Percentiles rank a stretch among this genome's conserved stretches.
Evolutionary conservation across 2,329 filamentous ascomycete species (phyloP).

Genomic region (Exophiala xenobiotica): DNA sequence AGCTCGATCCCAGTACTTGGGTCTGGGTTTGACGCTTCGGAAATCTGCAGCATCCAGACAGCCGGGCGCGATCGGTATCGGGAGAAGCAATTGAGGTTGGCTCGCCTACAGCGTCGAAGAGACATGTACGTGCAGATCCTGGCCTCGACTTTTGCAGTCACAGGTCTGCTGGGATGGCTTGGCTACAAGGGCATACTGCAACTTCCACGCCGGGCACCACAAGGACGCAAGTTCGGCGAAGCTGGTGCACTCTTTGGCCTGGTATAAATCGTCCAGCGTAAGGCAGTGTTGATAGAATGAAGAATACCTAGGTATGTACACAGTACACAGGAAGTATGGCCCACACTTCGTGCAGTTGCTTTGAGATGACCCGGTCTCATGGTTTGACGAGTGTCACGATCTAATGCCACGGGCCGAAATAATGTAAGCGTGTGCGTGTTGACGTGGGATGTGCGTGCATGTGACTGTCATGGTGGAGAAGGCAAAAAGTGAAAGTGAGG

Average conservation of each 20-base stretch:
- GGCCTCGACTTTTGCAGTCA: constrained; percentile 13
- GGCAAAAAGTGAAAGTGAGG: constrained; percentile 24
- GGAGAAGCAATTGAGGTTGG: constrained; percentile 18
- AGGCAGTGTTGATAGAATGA: no score
- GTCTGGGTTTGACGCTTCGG: constrained; percentile 10
- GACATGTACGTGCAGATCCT: constrained; percentile 21
- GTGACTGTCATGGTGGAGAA: constrained; percentile 1
- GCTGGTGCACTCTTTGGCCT: constrained; percentile 29
- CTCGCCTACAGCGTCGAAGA: constrained; percentile 13
- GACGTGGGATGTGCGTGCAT: not conserved
- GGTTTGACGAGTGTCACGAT: no score
- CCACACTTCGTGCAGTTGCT: no score
- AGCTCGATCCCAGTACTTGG: constrained; percentile 18
- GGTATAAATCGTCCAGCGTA: constrained; percentile 5
- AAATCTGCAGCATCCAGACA: constrained; percentile 9
- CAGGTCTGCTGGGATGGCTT: constrained; percentile 20
- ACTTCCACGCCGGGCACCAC: constrained; percentile 18
- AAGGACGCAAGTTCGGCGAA: constrained; percentile 26
- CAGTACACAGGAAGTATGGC: no score
- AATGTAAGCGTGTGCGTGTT: not conserved
- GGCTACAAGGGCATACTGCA: constrained; percentile 36
- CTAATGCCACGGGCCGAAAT: no score
- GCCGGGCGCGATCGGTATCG: constrained; percentile 5
- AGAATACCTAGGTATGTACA: no score
- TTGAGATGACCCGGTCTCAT: no score